Percentiles rank a stretch among this genome's conserved stretches.
Evolutionary conservation across 2,329 filamentous ascomycete genomes (phyloP).

Genomic region (Colletotrichum graminicola): DNA sequence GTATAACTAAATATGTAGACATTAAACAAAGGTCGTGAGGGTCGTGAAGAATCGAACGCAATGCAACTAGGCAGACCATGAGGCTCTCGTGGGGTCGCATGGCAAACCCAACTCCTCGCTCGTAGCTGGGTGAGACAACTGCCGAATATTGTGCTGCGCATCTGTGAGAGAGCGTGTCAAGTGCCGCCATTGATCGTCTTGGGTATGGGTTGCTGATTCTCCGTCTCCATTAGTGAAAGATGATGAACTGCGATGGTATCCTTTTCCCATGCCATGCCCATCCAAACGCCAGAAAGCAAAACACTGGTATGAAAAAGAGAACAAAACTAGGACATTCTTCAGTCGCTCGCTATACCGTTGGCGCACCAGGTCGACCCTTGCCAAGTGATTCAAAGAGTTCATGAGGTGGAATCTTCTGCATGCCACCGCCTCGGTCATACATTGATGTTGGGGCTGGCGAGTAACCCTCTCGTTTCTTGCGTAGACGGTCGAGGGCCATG

Average conservation of each 20-base stretch:
- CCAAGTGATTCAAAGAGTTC: slow-evolving; percentile 69
- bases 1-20: slow-evolving; percentile 43
- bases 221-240: slow-evolving; percentile 25
- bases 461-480: slow-evolving; percentile 84
- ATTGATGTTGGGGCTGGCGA: slow-evolving; percentile 78
- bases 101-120: slow-evolving; percentile 7
- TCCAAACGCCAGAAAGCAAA: slow-evolving; percentile 54
- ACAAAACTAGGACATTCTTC: slow-evolving; percentile 30
- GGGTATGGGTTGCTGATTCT: neutral
- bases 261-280: slow-evolving; percentile 45
- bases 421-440: slow-evolving; percentile 70
- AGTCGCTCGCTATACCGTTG: slow-evolving; percentile 60
- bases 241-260: slow-evolving; percentile 32
- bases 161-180: neutral
- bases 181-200: slow-evolving; percentile 24
- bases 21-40: slow-evolving; percentile 45
- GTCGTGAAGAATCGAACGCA: slow-evolving; percentile 44
- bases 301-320: slow-evolving; percentile 10
- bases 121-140: neutral
- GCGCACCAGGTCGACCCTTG: slow-evolving; percentile 61
- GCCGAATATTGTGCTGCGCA: slow-evolving; percentile 3
- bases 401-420: slow-evolving; percentile 71
- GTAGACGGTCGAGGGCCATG: slow-evolving; percentile 79
- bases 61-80: slow-evolving; percentile 19
- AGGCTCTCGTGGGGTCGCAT: slow-evolving; percentile 23